Evolutionary conservation across 2,329 filamentous ascomycete genomes (phyloP), one percentile per base, ranked within the genome.

Genomic region (Diaporthe destruens): DNA sequence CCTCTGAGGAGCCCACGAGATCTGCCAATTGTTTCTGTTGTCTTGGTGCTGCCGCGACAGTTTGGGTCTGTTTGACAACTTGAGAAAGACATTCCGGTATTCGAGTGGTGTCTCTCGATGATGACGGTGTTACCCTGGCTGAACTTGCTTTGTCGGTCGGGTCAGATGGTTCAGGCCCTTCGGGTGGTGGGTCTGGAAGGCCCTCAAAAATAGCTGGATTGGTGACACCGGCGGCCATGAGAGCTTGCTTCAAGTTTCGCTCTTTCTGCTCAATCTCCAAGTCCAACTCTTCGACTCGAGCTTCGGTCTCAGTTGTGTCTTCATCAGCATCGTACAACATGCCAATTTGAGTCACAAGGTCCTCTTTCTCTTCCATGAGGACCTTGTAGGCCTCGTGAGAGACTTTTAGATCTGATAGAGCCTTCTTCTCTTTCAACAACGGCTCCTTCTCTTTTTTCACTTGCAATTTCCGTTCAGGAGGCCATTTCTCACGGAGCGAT

Each of bases 261-360:
- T 88, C 87, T 73, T 83, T 83, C 49, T 80, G 77, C 71, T 85
- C 82, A 18, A 89, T 80, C 68, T 83, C 77, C 63, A 82, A 82
- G 14, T 84, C 83, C 49, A 90, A 77, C 47, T 85, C 81, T 72
- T 89, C 87, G 11, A 90, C 79, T 53, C 81, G 83, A 44, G 79
- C 77, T 76, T 90, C 88, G 29, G 88, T 86, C 12, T 86, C 84
- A 2, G 86, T 84, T 1, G 86, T 89, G 61, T 89, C 85, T 18
- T 86, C 77, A 32, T 84, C 84, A 12, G 87, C 83, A 18, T 83
- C 84, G 74, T 89, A 90, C 0, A 85, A 85, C 71, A 86, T 81
- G 3, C 83, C 82, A 63, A 90, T 84, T 66, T 83, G 81, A 59
- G 84, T 79, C 0, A 87, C 81, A 29, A 90, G 78, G 7, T 80